These are phyloP conservation scores for Trichothecium roseum DNA, from an alignment of 2,329 filamentous ascomycete genomes.

Conservation along the genomic window DNA sequence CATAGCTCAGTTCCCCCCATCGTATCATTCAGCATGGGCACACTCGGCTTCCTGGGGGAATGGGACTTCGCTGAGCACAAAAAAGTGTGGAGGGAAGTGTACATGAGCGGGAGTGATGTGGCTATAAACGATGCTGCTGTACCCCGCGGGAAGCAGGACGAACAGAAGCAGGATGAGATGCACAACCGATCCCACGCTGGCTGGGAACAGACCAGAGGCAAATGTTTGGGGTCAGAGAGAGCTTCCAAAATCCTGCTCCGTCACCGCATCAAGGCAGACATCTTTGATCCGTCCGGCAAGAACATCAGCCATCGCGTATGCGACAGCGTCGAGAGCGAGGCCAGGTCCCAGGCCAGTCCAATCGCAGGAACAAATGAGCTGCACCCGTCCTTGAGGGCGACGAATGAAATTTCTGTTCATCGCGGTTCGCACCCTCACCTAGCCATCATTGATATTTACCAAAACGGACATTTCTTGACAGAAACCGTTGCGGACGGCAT, in stretches of 20 bases:
- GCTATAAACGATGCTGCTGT: conserved; percentile 31
- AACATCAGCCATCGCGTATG: conserved; percentile 45
- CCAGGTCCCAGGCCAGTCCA: conserved; percentile 24
- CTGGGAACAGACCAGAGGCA: conserved; percentile 69
- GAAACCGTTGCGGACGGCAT: conserved; percentile 94
- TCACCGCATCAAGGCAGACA: conserved; percentile 75
- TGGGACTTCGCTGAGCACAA: conserved; percentile 96
- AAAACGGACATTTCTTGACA: conserved; percentile 82
- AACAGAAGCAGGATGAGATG: conserved; percentile 8
- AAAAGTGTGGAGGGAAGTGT: conserved; percentile 82
- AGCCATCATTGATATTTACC: conserved; percentile 81
- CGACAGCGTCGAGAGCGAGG: conserved; percentile 32
- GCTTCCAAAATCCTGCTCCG: conserved; percentile 76
- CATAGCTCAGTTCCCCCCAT: conserved; percentile 77
- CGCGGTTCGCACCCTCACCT: conserved; percentile 83
- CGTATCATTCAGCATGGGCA: conserved; percentile 93
- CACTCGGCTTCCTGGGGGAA: conserved; percentile 86
- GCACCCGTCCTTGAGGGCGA: conserved; percentile 51
- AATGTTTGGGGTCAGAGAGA: conserved; percentile 66
- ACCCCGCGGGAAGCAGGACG: conserved; percentile 18
- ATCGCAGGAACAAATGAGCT: conserved; percentile 23
- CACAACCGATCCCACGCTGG: conserved; percentile 18
- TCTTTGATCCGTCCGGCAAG: conserved; percentile 61
- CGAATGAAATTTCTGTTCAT: conserved; percentile 83
- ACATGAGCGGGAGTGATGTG: conserved; percentile 60